These are phyloP conservation scores for Nannizziopsis arthrosporioides DNA, from an alignment of 2,329 filamentous ascomycete genomes.

Conservation along the genomic window DNA sequence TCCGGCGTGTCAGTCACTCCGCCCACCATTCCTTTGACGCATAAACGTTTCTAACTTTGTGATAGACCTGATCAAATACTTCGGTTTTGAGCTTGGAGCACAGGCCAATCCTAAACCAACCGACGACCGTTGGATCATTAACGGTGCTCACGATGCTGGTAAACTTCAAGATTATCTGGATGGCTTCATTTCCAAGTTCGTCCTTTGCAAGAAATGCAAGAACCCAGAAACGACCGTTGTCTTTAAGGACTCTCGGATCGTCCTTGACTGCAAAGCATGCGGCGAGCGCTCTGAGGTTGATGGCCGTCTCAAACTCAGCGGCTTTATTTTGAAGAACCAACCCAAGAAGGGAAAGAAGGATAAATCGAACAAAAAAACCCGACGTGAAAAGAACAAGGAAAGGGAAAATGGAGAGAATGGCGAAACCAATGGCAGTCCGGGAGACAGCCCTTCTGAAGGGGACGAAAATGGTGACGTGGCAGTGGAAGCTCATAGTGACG, in stretches of 20 bases:
- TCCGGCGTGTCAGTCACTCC: conserved; percentile 49
- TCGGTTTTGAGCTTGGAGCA: conserved; percentile 95
- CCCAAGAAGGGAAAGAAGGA: conserved; percentile 86
- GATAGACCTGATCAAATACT: conserved; percentile 90
- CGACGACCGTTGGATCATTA: conserved; percentile 99
- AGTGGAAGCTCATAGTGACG: conserved; percentile 68
- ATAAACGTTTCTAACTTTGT: conserved; percentile 7
- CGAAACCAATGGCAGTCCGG: conserved; percentile 50
- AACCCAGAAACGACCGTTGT: conserved; percentile 95
- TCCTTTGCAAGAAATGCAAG: conserved; percentile 99
- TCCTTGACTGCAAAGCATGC: conserved; percentile 97
- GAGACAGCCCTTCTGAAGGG: conserved; percentile 52
- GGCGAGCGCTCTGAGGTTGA: conserved; percentile 88
- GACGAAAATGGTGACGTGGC: conserved; percentile 55
- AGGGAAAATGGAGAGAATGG: conserved; percentile 46
- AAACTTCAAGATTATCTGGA: conserved; percentile 98
- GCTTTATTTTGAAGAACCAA: conserved; percentile 94
- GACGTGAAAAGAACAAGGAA: conserved; percentile 66
- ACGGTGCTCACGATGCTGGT: conserved; percentile 84
- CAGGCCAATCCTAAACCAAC: conserved; percentile 96
- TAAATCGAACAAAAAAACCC: conserved; percentile 87
- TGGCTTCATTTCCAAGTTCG: conserved; percentile 96
- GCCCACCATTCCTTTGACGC: background rate
- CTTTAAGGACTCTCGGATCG: conserved; percentile 85
- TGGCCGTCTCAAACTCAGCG: conserved; percentile 85